Base-by-base conservation (phyloP, 805 yeast genomes). In the Lachancea mirantina region DNA sequence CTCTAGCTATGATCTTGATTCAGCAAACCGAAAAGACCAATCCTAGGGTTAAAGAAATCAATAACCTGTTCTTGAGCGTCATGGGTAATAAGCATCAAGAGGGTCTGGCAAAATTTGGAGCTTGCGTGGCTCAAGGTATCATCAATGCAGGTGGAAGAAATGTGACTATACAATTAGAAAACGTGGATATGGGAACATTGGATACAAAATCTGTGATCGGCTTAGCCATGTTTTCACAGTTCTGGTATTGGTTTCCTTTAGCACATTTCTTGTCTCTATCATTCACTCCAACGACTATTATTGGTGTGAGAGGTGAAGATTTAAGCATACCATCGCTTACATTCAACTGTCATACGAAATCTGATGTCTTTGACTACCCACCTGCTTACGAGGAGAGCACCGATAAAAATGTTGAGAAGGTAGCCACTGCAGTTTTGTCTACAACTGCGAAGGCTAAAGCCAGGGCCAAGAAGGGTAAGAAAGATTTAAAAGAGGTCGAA, bases 141-240 rank as follows among this genome's bases (percentile, higher is more conserved):
- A 78, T 92, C 56, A 96, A 92, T 64, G 98, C 97, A 8, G 96
- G 98, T 61, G 98, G 98, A 8, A 77, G 97, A 55, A 92, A 92
- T 50, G 94, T 83, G n/a, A 87, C 97, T 0, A 87, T 92, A 43
- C 82, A 82, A 46, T 67, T 89, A 31, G 96, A 92, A 59, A 84
- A 88, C 57, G 51, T 77, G 15, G 88, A 87, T 46, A 85, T 95
- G 24, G 94, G 87, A 40, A 85, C 95, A 14, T 70, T 92, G 44
- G 89, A 92, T 61, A 77, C 80, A 54, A 82, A 83, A 59, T 92
- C 96, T 0, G 79, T 92, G 49, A 94, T 88, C 36, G 98, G 98
- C 23, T 65, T 92, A 45, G 77, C 92, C 0, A 73, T 92, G 39
- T 92, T 92, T 55, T 66, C 82, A 8, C 98, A 92, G 64, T 84